Conservation (phyloP, 805 yeast species). For the Cyberlindnera maclurae region DNA sequence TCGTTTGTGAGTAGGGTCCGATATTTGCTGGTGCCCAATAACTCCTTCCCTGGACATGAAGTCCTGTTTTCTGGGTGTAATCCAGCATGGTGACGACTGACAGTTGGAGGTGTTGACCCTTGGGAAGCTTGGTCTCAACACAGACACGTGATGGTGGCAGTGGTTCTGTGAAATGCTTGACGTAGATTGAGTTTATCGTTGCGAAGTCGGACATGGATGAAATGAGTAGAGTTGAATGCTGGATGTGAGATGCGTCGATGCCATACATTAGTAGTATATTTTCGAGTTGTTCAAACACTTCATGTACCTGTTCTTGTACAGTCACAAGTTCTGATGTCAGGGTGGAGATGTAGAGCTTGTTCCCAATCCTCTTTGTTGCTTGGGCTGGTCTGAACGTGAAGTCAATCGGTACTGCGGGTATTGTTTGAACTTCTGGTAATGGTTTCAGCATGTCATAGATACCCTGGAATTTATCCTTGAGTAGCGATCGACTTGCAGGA, state of each 20-base stretch:
- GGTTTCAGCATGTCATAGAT: constrained; percentile 19
- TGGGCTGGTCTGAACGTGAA: constrained; percentile 8
- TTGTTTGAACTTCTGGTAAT: background rate
- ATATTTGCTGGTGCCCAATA: constrained; percentile 99
- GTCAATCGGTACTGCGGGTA: background rate
- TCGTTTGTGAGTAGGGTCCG: constrained; percentile 93
- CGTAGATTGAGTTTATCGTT: constrained; percentile 55
- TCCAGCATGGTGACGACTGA: constrained; percentile 48
- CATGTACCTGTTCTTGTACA: constrained; percentile 38
- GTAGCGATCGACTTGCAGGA: constrained; percentile 20
- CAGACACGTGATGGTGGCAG: constrained; percentile 90
- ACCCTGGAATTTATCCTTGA: constrained; percentile 35
- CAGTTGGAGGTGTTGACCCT: constrained; percentile 37
- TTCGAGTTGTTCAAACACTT: constrained; percentile 41
- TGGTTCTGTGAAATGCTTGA: constrained; percentile 44
- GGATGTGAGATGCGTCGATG: constrained; percentile 39
- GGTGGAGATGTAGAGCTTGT: constrained; percentile 38
- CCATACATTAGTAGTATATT: constrained; percentile 25
- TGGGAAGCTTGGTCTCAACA: constrained; percentile 51
- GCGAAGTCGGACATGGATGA: constrained; percentile 59
- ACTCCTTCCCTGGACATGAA: constrained; percentile 88
- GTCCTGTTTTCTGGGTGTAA: constrained; percentile 44
- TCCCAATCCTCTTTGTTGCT: constrained; percentile 12
- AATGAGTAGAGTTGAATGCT: constrained; percentile 55
- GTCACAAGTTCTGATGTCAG: constrained; percentile 22